Evolutionary conservation across 75 land plant genomes (phyloP).

Genomic region (Sequoiadendron giganteum): DNA sequence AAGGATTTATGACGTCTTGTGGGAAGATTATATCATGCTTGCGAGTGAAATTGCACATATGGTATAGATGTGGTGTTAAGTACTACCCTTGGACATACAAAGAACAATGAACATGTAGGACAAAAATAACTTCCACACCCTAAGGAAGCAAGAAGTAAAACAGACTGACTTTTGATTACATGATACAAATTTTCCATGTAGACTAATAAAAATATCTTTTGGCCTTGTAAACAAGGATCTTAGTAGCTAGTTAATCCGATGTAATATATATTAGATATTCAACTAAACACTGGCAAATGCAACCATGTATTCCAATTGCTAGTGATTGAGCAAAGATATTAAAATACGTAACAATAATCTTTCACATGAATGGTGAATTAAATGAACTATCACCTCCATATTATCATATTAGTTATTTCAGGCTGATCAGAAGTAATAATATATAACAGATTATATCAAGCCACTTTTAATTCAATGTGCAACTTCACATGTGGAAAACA

Average conservation of each 20-base stretch:
- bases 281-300: neutral
- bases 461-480: neutral
- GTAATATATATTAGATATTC: neutral
- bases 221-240: neutral
- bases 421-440: neutral
- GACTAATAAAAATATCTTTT: neutral
- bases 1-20: too few relatives aligned
- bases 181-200: neutral
- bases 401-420: neutral
- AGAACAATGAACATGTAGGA: neutral
- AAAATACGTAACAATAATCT: too few relatives aligned
- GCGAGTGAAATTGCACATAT: too few relatives aligned
- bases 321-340: neutral
- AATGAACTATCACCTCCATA: neutral
- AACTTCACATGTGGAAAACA: neutral
- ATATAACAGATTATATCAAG: neutral
- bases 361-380: neutral
- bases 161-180: neutral
- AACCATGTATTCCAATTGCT: neutral
- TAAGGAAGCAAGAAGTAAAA: neutral
- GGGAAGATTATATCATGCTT: too few relatives aligned
- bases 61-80: conserved; percentile 16
- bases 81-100: conserved; percentile 46
- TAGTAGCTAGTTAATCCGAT: neutral
- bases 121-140: neutral